phyloP scores from a whole-genome alignment of 352 stramenopile species.

The Lagenidium sp. region DNA sequence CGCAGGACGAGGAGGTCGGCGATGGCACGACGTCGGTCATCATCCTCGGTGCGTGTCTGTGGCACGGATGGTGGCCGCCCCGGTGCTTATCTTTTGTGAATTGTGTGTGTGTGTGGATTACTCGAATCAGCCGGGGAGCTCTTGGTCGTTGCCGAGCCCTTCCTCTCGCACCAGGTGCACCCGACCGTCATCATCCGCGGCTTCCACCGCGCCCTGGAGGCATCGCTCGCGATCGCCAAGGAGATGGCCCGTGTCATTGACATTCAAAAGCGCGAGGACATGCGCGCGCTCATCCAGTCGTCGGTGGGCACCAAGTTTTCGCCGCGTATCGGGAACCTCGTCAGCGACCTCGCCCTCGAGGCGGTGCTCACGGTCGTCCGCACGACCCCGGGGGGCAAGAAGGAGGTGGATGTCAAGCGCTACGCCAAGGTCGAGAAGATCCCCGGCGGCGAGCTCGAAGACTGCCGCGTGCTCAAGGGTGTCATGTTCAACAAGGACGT shows the following conservation, averaged over 20 bases:
- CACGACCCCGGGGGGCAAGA: constrained; percentile 78
- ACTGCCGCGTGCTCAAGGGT: constrained; percentile 94
- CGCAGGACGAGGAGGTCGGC: constrained; percentile 99
- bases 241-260: constrained; percentile 90
- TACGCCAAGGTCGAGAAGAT: constrained; percentile 99
- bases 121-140: constrained; percentile 91
- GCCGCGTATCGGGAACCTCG: constrained; percentile 92
- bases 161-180: constrained; percentile 96
- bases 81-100: not conserved
- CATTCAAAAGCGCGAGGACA: constrained; percentile 91
- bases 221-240: constrained; percentile 92
- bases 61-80: not conserved
- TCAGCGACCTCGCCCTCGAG: constrained; percentile 97
- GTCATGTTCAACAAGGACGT: constrained; percentile 99
- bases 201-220: constrained; percentile 85
- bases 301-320: constrained; percentile 99
- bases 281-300: constrained; percentile 95
- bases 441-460: constrained; percentile 93
- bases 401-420: constrained; percentile 98
- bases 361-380: constrained; percentile 94
- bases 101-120: not conserved
- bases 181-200: constrained; percentile 97
- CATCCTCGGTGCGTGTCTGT: constrained; percentile 83
- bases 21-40: constrained; percentile 99
- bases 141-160: constrained; percentile 95